These are phyloP conservation scores for Xanthoconium separans DNA, from an alignment of 1,284 basidiomycete species.

Conservation along the genomic window DNA sequence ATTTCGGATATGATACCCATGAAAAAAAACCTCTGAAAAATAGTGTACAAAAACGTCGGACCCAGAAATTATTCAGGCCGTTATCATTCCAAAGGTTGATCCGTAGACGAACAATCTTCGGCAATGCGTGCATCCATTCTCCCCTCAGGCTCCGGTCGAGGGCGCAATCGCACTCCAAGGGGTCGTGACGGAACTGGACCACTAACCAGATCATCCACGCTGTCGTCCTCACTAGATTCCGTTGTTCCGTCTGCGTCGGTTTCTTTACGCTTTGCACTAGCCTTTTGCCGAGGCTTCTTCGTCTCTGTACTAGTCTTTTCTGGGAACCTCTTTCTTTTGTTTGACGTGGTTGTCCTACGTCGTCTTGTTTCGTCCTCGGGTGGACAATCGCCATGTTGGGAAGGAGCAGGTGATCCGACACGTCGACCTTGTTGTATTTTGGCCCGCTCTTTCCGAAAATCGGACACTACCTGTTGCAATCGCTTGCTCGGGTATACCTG, in stretches of 20 bases:
- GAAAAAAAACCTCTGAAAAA: not conserved
- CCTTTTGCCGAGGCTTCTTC: slow-evolving; percentile 5
- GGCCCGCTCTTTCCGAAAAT: slow-evolving; percentile 62
- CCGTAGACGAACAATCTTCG: slow-evolving; percentile 10
- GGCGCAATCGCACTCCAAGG: slow-evolving; percentile 34
- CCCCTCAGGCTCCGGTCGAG: slow-evolving; percentile 35
- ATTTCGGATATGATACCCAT: not conserved
- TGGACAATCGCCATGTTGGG: slow-evolving; percentile 20
- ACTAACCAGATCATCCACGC: slow-evolving; percentile 20
- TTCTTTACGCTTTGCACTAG: slow-evolving; percentile 9
- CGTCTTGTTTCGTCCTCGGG: slow-evolving; percentile 23
- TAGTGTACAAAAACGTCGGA: not conserved
- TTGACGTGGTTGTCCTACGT: slow-evolving; percentile 13
- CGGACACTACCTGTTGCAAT: slow-evolving; percentile 86
- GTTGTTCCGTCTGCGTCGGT: not conserved
- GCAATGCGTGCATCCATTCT: slow-evolving; percentile 14
- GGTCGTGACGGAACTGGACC: slow-evolving; percentile 20
- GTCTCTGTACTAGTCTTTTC: slow-evolving; percentile 12
- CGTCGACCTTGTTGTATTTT: slow-evolving; percentile 17
- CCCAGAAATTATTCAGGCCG: slow-evolving; percentile 1
- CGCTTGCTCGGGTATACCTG: slow-evolving; percentile 85
- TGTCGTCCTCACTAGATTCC: slow-evolving; percentile 20
- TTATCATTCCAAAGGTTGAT: slow-evolving; percentile 5
- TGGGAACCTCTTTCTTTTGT: slow-evolving; percentile 22
- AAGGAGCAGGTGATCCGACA: slow-evolving; percentile 3